Base-by-base conservation (phyloP, 805 yeast genomes). In the Sugiyamaella smithiae region DNA sequence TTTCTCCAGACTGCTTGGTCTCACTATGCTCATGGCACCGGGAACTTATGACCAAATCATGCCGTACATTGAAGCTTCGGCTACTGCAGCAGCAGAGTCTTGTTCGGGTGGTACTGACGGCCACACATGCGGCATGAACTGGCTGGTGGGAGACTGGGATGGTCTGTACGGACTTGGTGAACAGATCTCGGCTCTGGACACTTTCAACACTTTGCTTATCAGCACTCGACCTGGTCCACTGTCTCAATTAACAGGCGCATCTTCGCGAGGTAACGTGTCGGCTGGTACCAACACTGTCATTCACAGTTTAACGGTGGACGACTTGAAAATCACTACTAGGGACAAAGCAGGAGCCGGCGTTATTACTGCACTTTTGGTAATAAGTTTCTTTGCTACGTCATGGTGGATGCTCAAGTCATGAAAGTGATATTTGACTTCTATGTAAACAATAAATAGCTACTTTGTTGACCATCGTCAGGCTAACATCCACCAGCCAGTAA, bases 291-390 rank as follows among this genome's bases (percentile, higher is more conserved):
- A 70, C 50, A 57, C 54, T 8, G 36, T 50, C 32, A 40, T 49
- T 43, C 16, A 36, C 20, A 44, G 53, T 35, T 53, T 58, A 26
- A 49, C 60, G 4, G 53, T 51, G 6, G 63, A 63, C 43, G 45
- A 49, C 5, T 50, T 58, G 19, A 68, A 64, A 0, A 79, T 89
- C 37, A 70, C 80, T 0, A 65, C 71, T 0, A 80, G 78, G 51
- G 96, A 88, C 62, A 78, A 75, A 58, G 96, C 88, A 1, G 98
- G 98, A 43, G 97, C 97, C 1, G 95, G 95, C 42, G 71, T 90
- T 19, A 66, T 88, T 37, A 91, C 99, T 0, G 95, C 90, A 0
- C 66, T 88, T 4, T 81, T 85, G 1, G 65, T 88, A 54, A 78
- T 79, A 1, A 63, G 74, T 2, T 58, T 88, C 20, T 63, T 82